A percentile compares a stretch with the other conserved stretches of the same genome.
Evolutionary conservation across 2,329 filamentous ascomycete genomes (phyloP).

Genomic region (Intubia oerlemansii): DNA sequence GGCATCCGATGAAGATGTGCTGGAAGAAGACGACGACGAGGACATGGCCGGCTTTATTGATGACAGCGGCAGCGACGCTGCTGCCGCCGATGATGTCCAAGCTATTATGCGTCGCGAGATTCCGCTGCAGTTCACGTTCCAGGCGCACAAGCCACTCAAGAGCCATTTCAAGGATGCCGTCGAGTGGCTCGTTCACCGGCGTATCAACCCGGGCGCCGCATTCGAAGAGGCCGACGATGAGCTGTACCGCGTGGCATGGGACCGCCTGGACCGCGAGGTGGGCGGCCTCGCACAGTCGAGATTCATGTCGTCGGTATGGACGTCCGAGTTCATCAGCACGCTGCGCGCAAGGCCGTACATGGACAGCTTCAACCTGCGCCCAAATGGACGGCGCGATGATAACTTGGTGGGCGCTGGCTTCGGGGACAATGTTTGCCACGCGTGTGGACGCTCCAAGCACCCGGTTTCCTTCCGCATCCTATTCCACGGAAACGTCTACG

Average conservation of each 20-base stretch:
- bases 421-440: constrained; percentile 33
- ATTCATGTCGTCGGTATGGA: constrained; percentile 53
- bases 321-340: constrained; percentile 38
- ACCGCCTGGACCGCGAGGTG: constrained; percentile 51
- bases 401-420: too few relatives aligned
- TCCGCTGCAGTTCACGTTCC: constrained; percentile 46
- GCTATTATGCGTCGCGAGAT: constrained; percentile 22
- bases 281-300: constrained; percentile 46
- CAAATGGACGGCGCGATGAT: constrained; percentile 6
- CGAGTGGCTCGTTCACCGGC: constrained; percentile 66
- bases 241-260: constrained; percentile 47
- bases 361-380: constrained; percentile 22
- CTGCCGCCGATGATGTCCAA: constrained; percentile 26
- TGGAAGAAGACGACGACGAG: constrained; percentile 1
- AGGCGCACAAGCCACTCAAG: constrained; percentile 43
- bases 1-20: too few relatives aligned
- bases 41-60: constrained; percentile 40
- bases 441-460: constrained; percentile 49
- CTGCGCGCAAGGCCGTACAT: constrained; percentile 45
- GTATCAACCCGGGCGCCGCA: constrained; percentile 38
- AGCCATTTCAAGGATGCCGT: constrained; percentile 55
- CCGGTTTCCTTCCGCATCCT: constrained; percentile 41
- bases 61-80: constrained; percentile 12
- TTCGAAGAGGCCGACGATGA: constrained; percentile 36
- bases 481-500: constrained; percentile 45